Evolutionary conservation across 2,329 filamentous ascomycete genomes (phyloP).

Genomic region (Polytolypa hystricis): DNA sequence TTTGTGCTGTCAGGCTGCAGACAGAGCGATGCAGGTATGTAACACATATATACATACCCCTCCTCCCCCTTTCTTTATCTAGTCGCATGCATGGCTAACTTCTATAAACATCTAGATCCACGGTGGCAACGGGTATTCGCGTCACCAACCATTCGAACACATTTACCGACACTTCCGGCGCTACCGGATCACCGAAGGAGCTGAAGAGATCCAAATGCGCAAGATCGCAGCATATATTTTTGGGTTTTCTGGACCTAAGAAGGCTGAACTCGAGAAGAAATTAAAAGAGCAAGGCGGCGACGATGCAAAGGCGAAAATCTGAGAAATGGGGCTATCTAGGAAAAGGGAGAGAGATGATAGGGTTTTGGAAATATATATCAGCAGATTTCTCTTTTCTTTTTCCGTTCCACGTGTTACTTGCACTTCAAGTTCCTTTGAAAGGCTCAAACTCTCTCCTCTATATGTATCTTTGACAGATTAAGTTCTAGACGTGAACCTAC

Average conservation of each 20-base stretch:
- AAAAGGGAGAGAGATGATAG: too few species aligned
- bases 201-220: constrained; percentile 57
- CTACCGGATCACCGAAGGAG: constrained; percentile 54
- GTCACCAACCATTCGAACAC: constrained; percentile 52
- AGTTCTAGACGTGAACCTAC: too few species aligned
- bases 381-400: too few species aligned
- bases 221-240: constrained; percentile 52
- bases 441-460: too few species aligned
- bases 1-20: constrained; percentile 49
- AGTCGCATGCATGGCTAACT: background rate
- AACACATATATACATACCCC: too few species aligned
- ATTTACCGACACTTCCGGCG: constrained; percentile 54
- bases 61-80: background rate
- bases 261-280: constrained; percentile 12
- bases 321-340: too few species aligned
- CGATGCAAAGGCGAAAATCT: too few species aligned
- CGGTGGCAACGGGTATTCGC: constrained; percentile 48
- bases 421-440: too few species aligned
- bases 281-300: constrained; percentile 7
- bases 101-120: constrained; percentile 27
- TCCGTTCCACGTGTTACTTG: too few species aligned
- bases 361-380: too few species aligned
- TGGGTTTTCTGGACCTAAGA: constrained; percentile 27
- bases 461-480: too few species aligned
- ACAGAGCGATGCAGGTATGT: constrained; percentile 48